Conservation (phyloP, 148 eudicot species). For the Pharnaceum exiguum region DNA sequence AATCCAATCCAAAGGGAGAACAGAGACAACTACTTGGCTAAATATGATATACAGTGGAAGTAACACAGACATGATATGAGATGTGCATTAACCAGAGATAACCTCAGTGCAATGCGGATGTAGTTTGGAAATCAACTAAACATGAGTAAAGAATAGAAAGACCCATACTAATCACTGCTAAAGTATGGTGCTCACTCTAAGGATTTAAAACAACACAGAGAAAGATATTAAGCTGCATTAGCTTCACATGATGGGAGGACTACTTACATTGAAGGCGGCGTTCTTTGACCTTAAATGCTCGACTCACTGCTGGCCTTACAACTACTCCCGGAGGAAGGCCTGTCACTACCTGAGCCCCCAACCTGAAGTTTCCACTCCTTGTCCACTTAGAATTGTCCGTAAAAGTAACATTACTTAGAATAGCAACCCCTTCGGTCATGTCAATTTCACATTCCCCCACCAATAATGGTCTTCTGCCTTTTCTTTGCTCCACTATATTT, state of each 20-base stretch:
- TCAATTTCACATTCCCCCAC: slow-evolving; percentile 26
- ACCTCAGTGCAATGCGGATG: too few relatives aligned
- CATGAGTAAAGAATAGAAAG: too few relatives aligned
- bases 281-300: slow-evolving; percentile 14
- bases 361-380: slow-evolving; percentile 36
- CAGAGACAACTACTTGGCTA: too few relatives aligned
- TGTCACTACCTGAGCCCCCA: slow-evolving; percentile 8
- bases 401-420: slow-evolving; percentile 32
- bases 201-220: background rate
- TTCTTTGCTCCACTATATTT: slow-evolving; percentile 35
- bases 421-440: slow-evolving; percentile 40
- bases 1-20: too few relatives aligned
- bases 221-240: too few relatives aligned
- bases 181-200: background rate
- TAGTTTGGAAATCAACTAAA: too few relatives aligned
- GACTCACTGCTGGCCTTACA: slow-evolving; percentile 19
- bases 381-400: slow-evolving; percentile 61
- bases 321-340: background rate
- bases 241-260: background rate
- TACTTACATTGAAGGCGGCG: slow-evolving; percentile 24
- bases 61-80: too few relatives aligned
- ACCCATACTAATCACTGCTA: background rate
- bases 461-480: slow-evolving; percentile 38
- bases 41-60: too few relatives aligned
- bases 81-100: too few relatives aligned